Percentiles rank a stretch among this genome's conserved stretches.
Conservation (phyloP, 2,329 filamentous ascomycete genomes). For the Cladophialophora yegresii region DNA sequence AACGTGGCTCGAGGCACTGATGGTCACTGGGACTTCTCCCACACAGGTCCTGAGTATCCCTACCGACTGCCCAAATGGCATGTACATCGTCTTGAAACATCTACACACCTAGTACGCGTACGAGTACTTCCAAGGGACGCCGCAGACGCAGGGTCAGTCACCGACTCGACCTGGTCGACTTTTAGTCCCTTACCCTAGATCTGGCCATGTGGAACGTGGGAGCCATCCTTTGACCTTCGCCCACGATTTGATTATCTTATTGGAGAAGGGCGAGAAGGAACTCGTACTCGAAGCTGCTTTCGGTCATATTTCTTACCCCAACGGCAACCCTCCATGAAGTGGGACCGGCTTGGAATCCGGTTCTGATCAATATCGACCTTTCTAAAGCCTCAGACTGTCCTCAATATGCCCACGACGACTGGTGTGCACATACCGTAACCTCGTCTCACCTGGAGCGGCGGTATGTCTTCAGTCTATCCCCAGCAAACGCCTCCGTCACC, state of each 20-base stretch:
- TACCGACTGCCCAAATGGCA: neutral
- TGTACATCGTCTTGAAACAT: neutral
- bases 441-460: slow-evolving; percentile 11
- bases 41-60: neutral
- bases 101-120: neutral
- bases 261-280: slow-evolving; percentile 6
- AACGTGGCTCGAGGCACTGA: neutral
- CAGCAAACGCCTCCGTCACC: slow-evolving; percentile 29
- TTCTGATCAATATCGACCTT: slow-evolving; percentile 16
- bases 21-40: neutral
- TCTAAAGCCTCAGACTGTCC: slow-evolving; percentile 1
- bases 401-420: slow-evolving; percentile 12
- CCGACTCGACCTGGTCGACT: neutral
- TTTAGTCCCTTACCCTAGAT: neutral
- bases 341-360: slow-evolving; percentile 21
- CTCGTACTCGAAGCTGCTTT: slow-evolving; percentile 3
- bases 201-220: slow-evolving; percentile 13
- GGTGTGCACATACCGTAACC: neutral
- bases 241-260: slow-evolving; percentile 1
- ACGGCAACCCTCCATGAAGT: slow-evolving; percentile 18
- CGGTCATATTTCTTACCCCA: slow-evolving; percentile 14
- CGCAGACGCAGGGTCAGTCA: neutral
- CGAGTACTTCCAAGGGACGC: neutral
- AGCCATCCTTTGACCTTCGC: neutral
- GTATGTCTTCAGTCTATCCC: slow-evolving; percentile 27